Evolutionary conservation across 2,329 filamentous ascomycete genomes (phyloP), one percentile per base, ranked within the genome.

Genomic region (Colletotrichum lindemuthianum): DNA sequence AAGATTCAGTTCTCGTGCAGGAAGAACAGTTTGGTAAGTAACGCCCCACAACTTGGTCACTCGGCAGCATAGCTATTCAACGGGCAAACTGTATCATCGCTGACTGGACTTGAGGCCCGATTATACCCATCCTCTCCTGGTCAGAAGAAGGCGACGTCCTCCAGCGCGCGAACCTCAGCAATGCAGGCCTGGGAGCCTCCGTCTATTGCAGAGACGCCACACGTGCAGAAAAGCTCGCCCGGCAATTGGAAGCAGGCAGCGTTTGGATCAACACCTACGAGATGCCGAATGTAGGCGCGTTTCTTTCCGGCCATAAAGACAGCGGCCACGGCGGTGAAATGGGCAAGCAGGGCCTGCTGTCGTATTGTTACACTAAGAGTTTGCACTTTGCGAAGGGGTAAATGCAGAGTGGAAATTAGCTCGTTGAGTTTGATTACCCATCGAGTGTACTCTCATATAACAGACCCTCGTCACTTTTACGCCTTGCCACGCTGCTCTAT

Each of bases 61-160:
- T 8, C 6, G 6, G 7, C 5, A 8, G 36, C 8, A 40, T 8
- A 13, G 33, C 39, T 32, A 11, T 12, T 24, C 12, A 4, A 5
- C 24, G 24, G 4, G 24, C 24, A 4, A 24, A 24, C 24, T 43
- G 11, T 37, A 34, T 43, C 3, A 33, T 1, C 13, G 2, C 15
- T 4, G 6, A 11, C 11, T 6, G 7, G 4, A 3, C 8, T 3
- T 8, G 37, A 82, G 82, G 84, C 0, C 89, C 89, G 0, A 86
- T 92, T 37, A 80, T 91, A 1, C 88, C 89, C 0, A 76, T 90
- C 8, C 71, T 90, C 59, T 83, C 81, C 16, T 92, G 88, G 87
- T 77, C 78, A 0, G 80, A 84, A 34, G 88, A 91, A 65, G 82
- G 82, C 6, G 87, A 90, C 15, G 85, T 88, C 0, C 75, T 90